These are phyloP conservation scores for Meyerozyma elateridarum DNA, from an alignment of 1,139 yeast genomes.

Conservation along the genomic window DNA sequence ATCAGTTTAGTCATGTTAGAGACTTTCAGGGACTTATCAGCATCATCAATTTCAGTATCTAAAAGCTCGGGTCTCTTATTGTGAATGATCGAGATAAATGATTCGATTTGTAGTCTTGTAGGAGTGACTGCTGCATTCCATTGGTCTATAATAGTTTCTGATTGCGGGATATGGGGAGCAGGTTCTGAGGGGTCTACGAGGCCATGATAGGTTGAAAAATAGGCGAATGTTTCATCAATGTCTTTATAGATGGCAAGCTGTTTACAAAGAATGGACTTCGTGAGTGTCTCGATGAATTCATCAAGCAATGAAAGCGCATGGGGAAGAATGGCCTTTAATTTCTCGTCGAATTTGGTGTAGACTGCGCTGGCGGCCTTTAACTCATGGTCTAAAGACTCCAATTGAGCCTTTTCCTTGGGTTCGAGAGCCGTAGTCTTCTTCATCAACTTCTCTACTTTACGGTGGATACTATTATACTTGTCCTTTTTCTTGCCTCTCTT, in stretches of 20 bases:
- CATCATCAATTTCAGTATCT: constrained; percentile 27
- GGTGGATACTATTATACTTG: constrained; percentile 35
- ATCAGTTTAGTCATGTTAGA: constrained; percentile 27
- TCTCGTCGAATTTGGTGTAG: constrained; percentile 35
- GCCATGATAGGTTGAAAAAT: constrained; percentile 40
- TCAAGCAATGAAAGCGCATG: constrained; percentile 42
- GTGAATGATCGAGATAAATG: constrained; percentile 27
- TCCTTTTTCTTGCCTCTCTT: constrained; percentile 42
- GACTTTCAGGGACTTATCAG: constrained; percentile 22
- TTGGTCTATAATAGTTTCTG: constrained; percentile 20
- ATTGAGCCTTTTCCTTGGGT: constrained; percentile 35
- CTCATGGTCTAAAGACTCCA: constrained; percentile 26
- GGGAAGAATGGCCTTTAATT: constrained; percentile 40
- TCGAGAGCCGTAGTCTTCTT: constrained; percentile 32
- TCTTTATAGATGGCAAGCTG: constrained; percentile 27
- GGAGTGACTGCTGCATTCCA: constrained; percentile 35
- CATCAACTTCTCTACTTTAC: constrained; percentile 38
- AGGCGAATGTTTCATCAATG: constrained; percentile 23
- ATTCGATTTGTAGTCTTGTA: constrained; percentile 32
- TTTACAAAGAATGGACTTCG: constrained; percentile 31
- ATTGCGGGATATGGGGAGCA: constrained; percentile 4
- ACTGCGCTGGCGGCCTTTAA: constrained; percentile 26
- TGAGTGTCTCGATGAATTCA: constrained; percentile 45
- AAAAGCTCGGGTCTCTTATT: constrained; percentile 29
- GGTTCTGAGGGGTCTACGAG: constrained; percentile 12